Base-by-base conservation (phyloP, 2,329 filamentous ascomycete species). In the Talaromyces marneffei region DNA sequence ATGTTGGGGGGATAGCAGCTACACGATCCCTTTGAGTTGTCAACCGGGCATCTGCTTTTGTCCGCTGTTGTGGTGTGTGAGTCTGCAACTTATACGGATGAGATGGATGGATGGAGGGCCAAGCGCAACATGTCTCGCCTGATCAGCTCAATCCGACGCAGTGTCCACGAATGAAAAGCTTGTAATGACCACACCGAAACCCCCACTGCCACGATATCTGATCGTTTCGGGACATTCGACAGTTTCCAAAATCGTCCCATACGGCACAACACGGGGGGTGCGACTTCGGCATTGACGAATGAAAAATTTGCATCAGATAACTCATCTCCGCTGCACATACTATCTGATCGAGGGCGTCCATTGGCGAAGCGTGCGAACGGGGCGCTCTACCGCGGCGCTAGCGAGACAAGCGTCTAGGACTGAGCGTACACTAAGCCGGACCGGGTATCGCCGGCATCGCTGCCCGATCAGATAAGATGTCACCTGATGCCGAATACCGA, bases 251-350 rank as follows among this genome's bases (percentile, higher is more conserved):
- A 23, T 6, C 27, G 33, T 27, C 52, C 52, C 25, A 55, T 39
- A 10, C 16, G n/a, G 29, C 31, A 9, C n/a, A n/a, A 8, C 48
- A 10, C 2, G n/a, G 9, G 27, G 27, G 55, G 27, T 10, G 18
- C 16, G 3, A 52, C 8, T 20, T 52, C 48, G 25, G 48, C 48
- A 31, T 16, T 37, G 37, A 57, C 25, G 20, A 52, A 44, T 58
- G 42, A 58, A 50, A 58, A 58, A 25, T 46, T 52, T 39, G 42
- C 57, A 42, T 53, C 56, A 50, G 56, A 58, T 58, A 58, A n/a
- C n/a, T n/a, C n/a, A n/a, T n/a, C 31, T 20, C 52, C 52, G 12
- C 35, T 18, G 48, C 29, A 33, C 10, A 10, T 35, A 18, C 27
- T 55, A 39, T 55, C 35, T 37, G 52, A 55, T 50, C 12, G 29